Evolutionary conservation across 352 stramenopile species (phyloP).

Genomic region (Phytophthora fragariaefolia): DNA sequence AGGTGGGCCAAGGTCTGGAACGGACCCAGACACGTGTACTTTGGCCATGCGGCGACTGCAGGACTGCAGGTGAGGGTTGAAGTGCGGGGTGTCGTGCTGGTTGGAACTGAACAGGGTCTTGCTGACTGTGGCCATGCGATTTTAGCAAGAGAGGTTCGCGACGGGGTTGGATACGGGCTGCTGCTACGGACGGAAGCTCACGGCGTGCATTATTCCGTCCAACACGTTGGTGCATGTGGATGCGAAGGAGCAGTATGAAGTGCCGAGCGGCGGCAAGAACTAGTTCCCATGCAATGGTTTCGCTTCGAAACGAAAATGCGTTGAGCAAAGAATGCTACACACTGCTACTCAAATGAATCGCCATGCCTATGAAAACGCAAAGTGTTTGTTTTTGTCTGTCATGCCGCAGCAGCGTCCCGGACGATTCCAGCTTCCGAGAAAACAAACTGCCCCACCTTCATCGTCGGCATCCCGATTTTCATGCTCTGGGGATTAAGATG

Average conservation of each 20-base stretch:
- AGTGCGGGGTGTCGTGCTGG: no score
- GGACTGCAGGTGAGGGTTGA: constrained; percentile 71
- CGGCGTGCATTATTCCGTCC: constrained; percentile 85
- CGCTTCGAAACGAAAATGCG: no score
- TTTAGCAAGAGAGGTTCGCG: constrained; percentile 84
- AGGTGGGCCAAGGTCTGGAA: constrained; percentile 85
- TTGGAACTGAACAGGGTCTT: no score
- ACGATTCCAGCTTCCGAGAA: no score
- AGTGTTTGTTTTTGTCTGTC: no score
- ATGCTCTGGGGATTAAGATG: neutral
- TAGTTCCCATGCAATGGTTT: constrained; percentile 1
- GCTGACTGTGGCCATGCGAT: constrained; percentile 1
- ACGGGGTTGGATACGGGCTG: constrained; percentile 93
- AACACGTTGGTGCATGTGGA: constrained; percentile 45
- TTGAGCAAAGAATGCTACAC: no score
- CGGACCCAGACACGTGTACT: constrained; percentile 86
- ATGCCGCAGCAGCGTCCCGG: neutral
- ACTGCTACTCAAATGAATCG: no score
- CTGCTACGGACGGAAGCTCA: constrained; percentile 90
- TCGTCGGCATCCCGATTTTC: neutral
- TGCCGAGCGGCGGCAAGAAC: constrained; percentile 32
- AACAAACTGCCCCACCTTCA: neutral
- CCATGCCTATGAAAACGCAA: no score
- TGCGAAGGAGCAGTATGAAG: constrained; percentile 46
- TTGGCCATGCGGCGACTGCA: constrained; percentile 91